Evolutionary conservation across 352 stramenopile species (phyloP).

Genomic region (Pythium rhizo-oryzae): DNA sequence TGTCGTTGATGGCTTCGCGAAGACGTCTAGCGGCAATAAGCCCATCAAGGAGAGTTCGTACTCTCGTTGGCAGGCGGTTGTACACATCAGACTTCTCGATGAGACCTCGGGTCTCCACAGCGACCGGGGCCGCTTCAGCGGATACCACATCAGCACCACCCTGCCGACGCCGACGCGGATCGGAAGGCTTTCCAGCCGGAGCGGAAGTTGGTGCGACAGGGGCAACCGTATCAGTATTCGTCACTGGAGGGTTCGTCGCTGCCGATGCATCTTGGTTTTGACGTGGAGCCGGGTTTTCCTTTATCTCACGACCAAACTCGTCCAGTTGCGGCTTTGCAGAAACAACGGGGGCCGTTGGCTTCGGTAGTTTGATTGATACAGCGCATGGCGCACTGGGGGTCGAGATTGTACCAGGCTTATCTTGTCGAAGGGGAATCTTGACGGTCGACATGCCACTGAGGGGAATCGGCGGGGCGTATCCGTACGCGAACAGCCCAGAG

Average conservation of each 20-base stretch:
- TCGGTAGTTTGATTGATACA: neutral
- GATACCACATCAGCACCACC: constrained; percentile 4
- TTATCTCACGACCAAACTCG: constrained; percentile 57
- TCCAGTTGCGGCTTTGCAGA: constrained; percentile 33
- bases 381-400: constrained; percentile 7
- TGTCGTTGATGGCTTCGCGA: constrained; percentile 73
- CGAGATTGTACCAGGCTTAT: constrained; percentile 34
- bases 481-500: constrained; percentile 59
- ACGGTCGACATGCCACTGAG: constrained; percentile 48
- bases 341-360: neutral
- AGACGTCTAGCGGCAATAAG: constrained; percentile 59
- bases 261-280: neutral
- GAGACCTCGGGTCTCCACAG: neutral
- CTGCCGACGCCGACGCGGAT: constrained; percentile 44
- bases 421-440: constrained; percentile 55
- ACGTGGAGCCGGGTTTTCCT: constrained; percentile 10
- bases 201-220: neutral
- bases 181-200: constrained; percentile 19
- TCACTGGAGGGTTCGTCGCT: neutral
- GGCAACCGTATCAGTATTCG: neutral
- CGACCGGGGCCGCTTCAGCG: neutral
- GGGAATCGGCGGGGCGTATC: constrained; percentile 74
- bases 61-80: constrained; percentile 47
- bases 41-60: constrained; percentile 55
- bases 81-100: constrained; percentile 54